Base-by-base conservation (phyloP, 1,284 basidiomycete genomes). In the Stygiomarasmius scandens region DNA sequence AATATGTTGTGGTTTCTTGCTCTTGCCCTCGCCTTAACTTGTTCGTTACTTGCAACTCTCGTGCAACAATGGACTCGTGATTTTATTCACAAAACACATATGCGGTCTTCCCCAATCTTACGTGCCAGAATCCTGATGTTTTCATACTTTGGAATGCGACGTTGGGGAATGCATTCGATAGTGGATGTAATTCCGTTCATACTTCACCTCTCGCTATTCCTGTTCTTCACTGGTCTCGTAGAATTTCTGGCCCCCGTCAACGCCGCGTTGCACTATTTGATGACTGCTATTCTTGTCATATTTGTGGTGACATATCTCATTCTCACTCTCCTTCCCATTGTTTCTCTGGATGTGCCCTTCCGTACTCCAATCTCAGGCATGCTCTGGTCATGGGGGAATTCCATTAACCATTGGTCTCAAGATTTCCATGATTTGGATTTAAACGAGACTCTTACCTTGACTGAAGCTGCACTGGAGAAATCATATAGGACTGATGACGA, bases 181-280 rank as follows among this genome's bases (percentile, higher is more conserved):
- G 58, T 59, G 12, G 58, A 56, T 22, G 27, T 49, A 10, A 53
- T 59, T 6, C 58, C 58, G 14, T 27, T 52, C 12, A 52, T 59
- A 9, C 58, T 59, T 8, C 58, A 59, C 20, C 11, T 52, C 50
- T 60, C 46, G 50, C 29, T 19, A 52, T 51, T 24, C 5, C 16
- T 41, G 8, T 41, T 41, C 38, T 41, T 41, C 16, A 16, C 14
- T 41, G 38, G 38, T n/a, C 56, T 60, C 20, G 52, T 58, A 25
- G 48, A 49, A 3, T 60, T 60, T 27, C 56, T 58, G 2, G 6
- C 50, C 1, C 59, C 59, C 0, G 44, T 60, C 20, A 60, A 60
- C 16, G 5, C 14, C 4, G 5, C 16, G 38, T 19, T 41, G 38
- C 5, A 5, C 11, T n/a, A 41, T n/a, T 19, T 41, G 38, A 41